Conservation (phyloP, 306 rosid species). For the Geum urbanum region DNA sequence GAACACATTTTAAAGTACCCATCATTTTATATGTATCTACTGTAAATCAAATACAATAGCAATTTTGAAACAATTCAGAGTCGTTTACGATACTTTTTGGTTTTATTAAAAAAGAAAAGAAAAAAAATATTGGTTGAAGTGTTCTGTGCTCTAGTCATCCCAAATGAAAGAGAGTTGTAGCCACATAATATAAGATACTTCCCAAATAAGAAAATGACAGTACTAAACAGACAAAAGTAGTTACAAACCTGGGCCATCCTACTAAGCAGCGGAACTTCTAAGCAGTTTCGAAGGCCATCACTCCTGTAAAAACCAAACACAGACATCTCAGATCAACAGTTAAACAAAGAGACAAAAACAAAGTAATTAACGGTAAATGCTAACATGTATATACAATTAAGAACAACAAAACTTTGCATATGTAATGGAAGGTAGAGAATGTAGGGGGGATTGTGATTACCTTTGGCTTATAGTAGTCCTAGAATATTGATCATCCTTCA, state of each 20-base stretch:
- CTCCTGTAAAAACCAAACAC: slow-evolving; percentile 40
- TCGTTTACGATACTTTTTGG: background rate
- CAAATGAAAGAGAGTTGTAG: background rate
- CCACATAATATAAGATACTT: background rate
- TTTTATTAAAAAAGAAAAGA: too few species aligned
- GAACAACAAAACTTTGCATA: background rate
- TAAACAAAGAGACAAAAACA: background rate
- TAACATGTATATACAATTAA: background rate
- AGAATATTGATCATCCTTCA: slow-evolving; percentile 59
- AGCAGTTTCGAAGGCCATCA: slow-evolving; percentile 72
- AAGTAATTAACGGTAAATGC: background rate
- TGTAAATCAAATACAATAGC: background rate
- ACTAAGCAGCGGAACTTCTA: slow-evolving; percentile 67
- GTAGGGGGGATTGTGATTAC: slow-evolving; percentile 27
- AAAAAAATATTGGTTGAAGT: background rate
- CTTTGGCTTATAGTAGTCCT: slow-evolving; percentile 61
- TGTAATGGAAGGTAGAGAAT: slow-evolving; percentile 17
- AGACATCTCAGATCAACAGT: slow-evolving; percentile 5
- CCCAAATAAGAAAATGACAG: background rate
- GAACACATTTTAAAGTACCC: background rate
- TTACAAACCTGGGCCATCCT: slow-evolving; percentile 82
- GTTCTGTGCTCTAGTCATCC: background rate
- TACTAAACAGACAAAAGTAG: background rate
- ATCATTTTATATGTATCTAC: background rate
- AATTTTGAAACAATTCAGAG: background rate